Evolutionary conservation across 257 asterid genomes (phyloP), one percentile per base, ranked within the genome.

Genomic region (Ilex aquifolium): DNA sequence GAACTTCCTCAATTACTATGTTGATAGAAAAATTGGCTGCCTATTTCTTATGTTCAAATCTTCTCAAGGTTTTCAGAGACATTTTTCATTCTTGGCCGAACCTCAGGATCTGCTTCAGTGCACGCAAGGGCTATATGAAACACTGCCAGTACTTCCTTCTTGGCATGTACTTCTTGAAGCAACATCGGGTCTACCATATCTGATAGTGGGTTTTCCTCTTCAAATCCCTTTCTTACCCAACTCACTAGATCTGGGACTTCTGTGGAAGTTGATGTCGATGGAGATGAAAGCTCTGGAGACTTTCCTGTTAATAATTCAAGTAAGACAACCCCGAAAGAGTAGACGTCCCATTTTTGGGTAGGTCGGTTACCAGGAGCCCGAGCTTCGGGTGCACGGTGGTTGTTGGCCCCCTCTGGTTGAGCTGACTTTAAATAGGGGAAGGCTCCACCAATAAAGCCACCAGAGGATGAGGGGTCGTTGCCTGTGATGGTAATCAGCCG

Each of bases 271-370:
- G 95, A 82, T 63, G 83, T 80, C 0, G 88, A 69, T 0, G 91
- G 88, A 32, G 92, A 70, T 0, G 92, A 80, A n/a, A 82, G 68
- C 64, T 89, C 98, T 0, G 95, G 89, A 12, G 97, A 79, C 65
- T 92, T 92, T 13, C 98, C 98, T 0, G 97, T 92, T 12, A 92
- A 69, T 76, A 92, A 17, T 72, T 92, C 98, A 2, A 92, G 90
- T 51, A 92, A 53, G 31, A 92, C 84, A 14, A 92, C 95, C 21
- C 98, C 98, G 32, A 89, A 89, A 0, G 98, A 92, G 74, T 86
- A 89, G 36, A 87, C 88, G 31, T 92, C 98, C 98, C 98, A 92
- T 74, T 92, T 92, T 65, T 92, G 98, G 46, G 95, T 87, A 3
- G 98, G 96, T 21, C 89, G 73, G 49, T 63, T 75, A 15, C 83